These are phyloP conservation scores for Cercospora nicotianae DNA, from an alignment of 2,329 filamentous ascomycete species.

Conservation along the genomic window DNA sequence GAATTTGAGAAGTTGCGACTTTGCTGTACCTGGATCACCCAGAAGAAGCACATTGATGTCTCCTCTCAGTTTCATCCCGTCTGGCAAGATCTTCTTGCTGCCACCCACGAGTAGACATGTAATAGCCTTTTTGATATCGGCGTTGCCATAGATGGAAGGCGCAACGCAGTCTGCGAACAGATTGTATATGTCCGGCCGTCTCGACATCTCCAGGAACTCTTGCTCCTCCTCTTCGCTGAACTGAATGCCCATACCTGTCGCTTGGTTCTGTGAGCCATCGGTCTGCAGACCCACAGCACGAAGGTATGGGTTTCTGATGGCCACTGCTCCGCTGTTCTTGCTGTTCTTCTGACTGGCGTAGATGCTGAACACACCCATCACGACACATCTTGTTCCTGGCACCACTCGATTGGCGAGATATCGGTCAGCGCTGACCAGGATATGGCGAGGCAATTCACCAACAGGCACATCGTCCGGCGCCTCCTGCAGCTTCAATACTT, in stretches of 20 bases:
- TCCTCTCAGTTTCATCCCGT: conserved; percentile 95
- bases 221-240: conserved; percentile 97
- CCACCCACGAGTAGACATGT: conserved; percentile 90
- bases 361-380: conserved; percentile 97
- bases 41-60: conserved; percentile 97
- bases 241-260: conserved; percentile 66
- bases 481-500: conserved; percentile 96
- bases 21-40: conserved; percentile 96
- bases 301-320: conserved; percentile 92
- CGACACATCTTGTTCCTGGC: conserved; percentile 87
- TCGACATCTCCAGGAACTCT: conserved; percentile 88
- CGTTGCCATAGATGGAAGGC: conserved; percentile 94
- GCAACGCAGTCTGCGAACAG: conserved; percentile 90
- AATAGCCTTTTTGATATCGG: conserved; percentile 96
- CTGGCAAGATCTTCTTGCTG: conserved; percentile 94
- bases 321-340: conserved; percentile 80
- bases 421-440: conserved; percentile 92
- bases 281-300: conserved; percentile 89
- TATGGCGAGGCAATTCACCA: conserved; percentile 90
- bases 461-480: conserved; percentile 97
- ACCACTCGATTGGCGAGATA: conserved; percentile 95
- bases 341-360: conserved; percentile 83
- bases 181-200: conserved; percentile 87
- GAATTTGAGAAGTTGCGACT: conserved; percentile 95
- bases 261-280: conserved; percentile 84